phyloP scores from a whole-genome alignment of 768 basidiomycete genomes.

The Boletus sp. region DNA sequence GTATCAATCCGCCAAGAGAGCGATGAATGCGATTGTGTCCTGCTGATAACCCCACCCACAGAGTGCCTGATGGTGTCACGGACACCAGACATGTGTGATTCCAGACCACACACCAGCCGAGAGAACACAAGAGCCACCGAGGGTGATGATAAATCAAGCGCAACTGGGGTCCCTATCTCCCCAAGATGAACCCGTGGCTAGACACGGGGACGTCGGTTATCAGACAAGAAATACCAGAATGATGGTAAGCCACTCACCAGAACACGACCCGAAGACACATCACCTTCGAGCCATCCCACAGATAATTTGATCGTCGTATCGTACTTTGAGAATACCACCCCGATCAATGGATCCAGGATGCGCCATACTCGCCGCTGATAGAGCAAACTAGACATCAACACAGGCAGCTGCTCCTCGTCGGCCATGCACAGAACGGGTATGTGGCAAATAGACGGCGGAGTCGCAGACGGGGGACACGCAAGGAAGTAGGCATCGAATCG shows the following conservation, averaged over 20 bases:
- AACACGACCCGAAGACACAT: neutral
- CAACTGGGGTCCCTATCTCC: neutral
- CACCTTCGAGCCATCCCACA: constrained; percentile 5
- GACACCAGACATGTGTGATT: neutral
- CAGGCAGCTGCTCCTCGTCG: neutral
- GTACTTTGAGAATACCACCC: constrained; percentile 6
- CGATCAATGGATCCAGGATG: constrained; percentile 4
- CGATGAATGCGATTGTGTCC: neutral
- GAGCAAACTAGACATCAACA: constrained; percentile 12
- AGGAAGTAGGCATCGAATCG: constrained; percentile 2
- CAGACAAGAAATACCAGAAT: neutral
- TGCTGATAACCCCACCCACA: neutral
- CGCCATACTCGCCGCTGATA: constrained; percentile 3
- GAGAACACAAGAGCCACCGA: neutral
- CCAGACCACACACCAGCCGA: constrained; percentile 1
- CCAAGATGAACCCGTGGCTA: constrained; percentile 8
- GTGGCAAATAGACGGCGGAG: constrained; percentile 1
- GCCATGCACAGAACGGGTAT: constrained; percentile 10
- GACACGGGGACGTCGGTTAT: neutral
- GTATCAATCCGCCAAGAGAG: constrained; percentile 11
- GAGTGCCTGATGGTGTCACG: neutral
- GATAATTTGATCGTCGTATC: neutral
- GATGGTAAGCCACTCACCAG: neutral
- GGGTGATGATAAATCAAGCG: constrained; percentile 5
- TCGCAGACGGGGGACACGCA: neutral